phyloP scores from a whole-genome alignment of 2,329 filamentous ascomycete genomes.

The Pseudogymnoascus sp. region DNA sequence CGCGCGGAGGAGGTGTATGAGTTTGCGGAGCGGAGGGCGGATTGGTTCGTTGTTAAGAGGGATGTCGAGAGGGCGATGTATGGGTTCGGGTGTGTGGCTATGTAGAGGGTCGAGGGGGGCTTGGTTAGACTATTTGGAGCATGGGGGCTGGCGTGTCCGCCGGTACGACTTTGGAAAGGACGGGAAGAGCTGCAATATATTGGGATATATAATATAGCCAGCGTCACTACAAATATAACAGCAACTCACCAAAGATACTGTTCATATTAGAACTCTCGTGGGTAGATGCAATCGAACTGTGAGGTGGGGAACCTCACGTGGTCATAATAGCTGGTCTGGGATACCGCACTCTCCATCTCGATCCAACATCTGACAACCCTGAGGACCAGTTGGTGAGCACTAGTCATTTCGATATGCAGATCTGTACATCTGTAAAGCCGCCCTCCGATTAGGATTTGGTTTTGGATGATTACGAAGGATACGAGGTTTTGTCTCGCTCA shows the following conservation, averaged over 20 bases:
- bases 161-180: background rate
- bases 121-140: background rate
- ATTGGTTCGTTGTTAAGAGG: slow-evolving; percentile 86
- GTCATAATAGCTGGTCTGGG: no score
- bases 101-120: slow-evolving; percentile 45
- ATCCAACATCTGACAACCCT: no score
- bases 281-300: background rate
- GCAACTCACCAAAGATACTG: background rate
- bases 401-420: no score
- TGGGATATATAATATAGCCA: background rate
- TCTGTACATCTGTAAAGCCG: no score
- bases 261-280: background rate
- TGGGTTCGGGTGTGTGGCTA: slow-evolving; percentile 77
- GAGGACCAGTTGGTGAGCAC: background rate
- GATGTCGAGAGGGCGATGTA: slow-evolving; percentile 97
- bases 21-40: slow-evolving; percentile 85
- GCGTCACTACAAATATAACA: background rate
- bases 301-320: background rate
- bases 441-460: no score
- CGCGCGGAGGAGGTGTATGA: slow-evolving; percentile 95
- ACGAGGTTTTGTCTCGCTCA: background rate
- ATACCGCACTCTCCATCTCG: no score
- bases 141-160: background rate
- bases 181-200: background rate
- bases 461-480: background rate